Base-by-base conservation (phyloP, 2,329 filamentous ascomycete genomes). In the Penicillium sp. region DNA sequence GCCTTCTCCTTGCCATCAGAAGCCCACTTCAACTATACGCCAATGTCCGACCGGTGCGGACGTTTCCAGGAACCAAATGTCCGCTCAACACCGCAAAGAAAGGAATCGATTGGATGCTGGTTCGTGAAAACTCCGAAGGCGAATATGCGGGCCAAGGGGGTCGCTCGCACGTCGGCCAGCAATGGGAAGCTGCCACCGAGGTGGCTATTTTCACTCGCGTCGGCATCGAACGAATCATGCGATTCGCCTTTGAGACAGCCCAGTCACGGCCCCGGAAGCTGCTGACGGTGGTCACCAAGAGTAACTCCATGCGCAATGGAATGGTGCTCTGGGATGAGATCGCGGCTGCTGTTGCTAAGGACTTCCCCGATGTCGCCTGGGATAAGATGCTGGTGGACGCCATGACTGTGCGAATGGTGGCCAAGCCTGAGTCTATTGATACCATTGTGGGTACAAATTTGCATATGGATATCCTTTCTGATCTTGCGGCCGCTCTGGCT, bases 401-500 rank as follows among this genome's bases (percentile, higher is more conserved):
- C 1, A 85, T 85, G 81, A 85, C 82, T 3, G 78, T 79, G 41
- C 73, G 81, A 14, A 84, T 84, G 82, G 80, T 83, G 0, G 63
- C 79, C n/a, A 78, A 82, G 46, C 81, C 81, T 0, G 70, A 79
- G 43, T 78, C 75, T 0, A 56, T 84, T 10, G 82, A 84, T 60
- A 83, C 81, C 0, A 82, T 84, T 50, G 82, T 84, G 22, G 82
- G 81, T 1, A 83, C 82, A 2, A 84, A 84, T 59, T 62, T 84
- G 58, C 69, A 82, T 74, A 86, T 86, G 41, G 87, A 89, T 56
- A 89, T 89, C 53, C 78, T 90, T 3, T 89, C 87, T 0, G 88
- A 90, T 65, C 77, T 90, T 35, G 88, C 87, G 2, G 87, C 88
- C 10, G 87, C 87, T 0, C 75, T 90, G 6, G 87, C 87, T 1